Conservation (phyloP, 768 basidiomycete genomes). For the Boletus pseudo-olivaceus region DNA sequence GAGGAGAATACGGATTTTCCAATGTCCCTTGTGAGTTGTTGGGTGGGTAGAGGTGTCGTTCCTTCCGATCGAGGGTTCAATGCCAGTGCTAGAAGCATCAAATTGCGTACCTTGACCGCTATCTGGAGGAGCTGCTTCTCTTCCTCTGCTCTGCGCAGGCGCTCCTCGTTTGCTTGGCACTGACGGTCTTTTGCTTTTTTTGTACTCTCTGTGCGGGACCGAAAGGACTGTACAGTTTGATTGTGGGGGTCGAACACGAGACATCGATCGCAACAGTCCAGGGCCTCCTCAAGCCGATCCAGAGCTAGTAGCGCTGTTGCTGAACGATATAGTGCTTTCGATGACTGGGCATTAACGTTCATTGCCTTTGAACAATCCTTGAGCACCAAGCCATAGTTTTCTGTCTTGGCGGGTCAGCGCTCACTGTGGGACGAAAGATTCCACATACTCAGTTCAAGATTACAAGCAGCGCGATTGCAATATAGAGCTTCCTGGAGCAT, state of each 20-base stretch:
- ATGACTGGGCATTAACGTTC: conserved; percentile 53
- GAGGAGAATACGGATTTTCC: conserved; percentile 57
- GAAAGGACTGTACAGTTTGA: conserved; percentile 46
- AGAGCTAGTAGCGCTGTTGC: conserved; percentile 72
- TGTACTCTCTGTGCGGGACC: conserved; percentile 43
- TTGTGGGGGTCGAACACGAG: conserved; percentile 58
- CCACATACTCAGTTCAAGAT: conserved; percentile 76
- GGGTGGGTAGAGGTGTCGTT: conserved; percentile 64
- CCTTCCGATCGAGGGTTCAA: conserved; percentile 40
- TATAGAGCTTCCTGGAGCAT: conserved; percentile 62
- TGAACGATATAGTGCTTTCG: conserved; percentile 88
- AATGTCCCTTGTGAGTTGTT: conserved; percentile 48
- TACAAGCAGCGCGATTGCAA: conserved; percentile 91
- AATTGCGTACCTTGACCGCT: conserved; percentile 60
- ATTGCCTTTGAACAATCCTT: conserved; percentile 80
- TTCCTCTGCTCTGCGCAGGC: conserved; percentile 47
- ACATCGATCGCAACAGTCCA: conserved; percentile 78
- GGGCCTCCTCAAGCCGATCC: conserved; percentile 71
- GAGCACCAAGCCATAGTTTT: conserved; percentile 85
- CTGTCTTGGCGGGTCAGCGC: conserved; percentile 36
- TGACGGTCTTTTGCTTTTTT: conserved; percentile 51
- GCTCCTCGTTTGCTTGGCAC: conserved; percentile 48
- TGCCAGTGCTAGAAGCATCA: not conserved
- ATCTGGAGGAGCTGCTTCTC: conserved; percentile 48
- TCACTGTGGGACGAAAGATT: not conserved